Evolutionary conservation across 768 basidiomycete genomes (phyloP).

Genomic region (Hericium rajendrae): DNA sequence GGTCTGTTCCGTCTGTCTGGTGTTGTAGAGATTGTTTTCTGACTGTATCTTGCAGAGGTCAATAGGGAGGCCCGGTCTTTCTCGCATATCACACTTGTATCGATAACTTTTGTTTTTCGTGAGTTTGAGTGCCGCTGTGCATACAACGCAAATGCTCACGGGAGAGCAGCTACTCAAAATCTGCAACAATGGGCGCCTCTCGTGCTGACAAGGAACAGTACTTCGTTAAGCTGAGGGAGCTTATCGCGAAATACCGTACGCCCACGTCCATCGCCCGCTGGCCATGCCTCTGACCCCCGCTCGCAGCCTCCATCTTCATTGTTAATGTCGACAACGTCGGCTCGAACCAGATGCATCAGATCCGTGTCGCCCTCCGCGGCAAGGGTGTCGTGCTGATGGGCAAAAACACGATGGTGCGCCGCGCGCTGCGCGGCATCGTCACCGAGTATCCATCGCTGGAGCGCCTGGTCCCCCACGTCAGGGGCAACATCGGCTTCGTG

Average conservation of each 20-base stretch:
- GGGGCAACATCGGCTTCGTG: conserved; percentile 98
- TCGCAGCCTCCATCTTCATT: conserved; percentile 90
- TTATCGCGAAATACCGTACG: conserved; percentile 84
- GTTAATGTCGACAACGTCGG: conserved; percentile 99
- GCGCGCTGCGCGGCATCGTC: conserved; percentile 88
- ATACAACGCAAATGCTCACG: no score
- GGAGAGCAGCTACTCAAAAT: conserved; percentile 9
- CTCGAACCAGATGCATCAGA: conserved; percentile 99
- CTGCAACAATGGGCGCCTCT: conserved; percentile 75
- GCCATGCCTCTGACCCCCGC: not conserved
- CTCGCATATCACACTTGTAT: conserved; percentile 4
- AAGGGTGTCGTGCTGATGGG: conserved; percentile 98
- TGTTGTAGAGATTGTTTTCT: not conserved
- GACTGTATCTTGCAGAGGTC: conserved; percentile 51
- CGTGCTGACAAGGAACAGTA: conserved; percentile 86
- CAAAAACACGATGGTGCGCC: conserved; percentile 99
- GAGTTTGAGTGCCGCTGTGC: not conserved
- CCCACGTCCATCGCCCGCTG: conserved; percentile 9
- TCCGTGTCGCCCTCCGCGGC: conserved; percentile 90
- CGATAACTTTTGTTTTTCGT: conserved; percentile 6
- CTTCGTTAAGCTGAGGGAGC: conserved; percentile 89
- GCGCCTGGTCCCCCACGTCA: conserved; percentile 90
- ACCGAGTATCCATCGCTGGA: conserved; percentile 89
- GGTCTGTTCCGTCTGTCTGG: conserved; percentile 40
- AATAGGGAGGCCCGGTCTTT: conserved; percentile 72